These are phyloP conservation scores for Xylaria sp. DNA, from an alignment of 2,329 filamentous ascomycete genomes.

Conservation along the genomic window DNA sequence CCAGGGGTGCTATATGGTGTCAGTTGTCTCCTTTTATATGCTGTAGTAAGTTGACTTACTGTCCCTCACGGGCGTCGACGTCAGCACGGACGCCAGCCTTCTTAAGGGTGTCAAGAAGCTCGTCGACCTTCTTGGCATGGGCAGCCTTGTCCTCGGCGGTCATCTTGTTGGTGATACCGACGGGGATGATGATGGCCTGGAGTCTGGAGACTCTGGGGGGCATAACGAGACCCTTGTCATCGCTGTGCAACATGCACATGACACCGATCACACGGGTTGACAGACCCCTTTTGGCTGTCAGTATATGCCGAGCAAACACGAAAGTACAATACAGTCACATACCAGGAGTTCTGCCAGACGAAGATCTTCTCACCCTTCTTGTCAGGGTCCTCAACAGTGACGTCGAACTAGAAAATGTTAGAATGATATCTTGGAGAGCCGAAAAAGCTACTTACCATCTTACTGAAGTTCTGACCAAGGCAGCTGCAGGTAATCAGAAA, in stretches of 20 bases:
- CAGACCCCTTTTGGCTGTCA: conserved; percentile 56
- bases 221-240: conserved; percentile 90
- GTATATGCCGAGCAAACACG: no score
- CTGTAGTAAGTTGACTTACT: conserved; percentile 36
- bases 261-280: conserved; percentile 96
- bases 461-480: conserved; percentile 95
- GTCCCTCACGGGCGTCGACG: conserved; percentile 79
- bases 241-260: conserved; percentile 97
- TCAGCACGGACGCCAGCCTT: conserved; percentile 72
- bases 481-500: conserved; percentile 22
- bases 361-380: conserved; percentile 74
- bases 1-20: conserved; percentile 60
- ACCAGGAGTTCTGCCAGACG: conserved; percentile 96
- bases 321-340: not conserved
- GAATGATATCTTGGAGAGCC: not conserved
- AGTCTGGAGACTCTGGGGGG: conserved; percentile 84
- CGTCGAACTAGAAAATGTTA: conserved; percentile 58
- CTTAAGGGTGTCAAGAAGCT: conserved; percentile 63
- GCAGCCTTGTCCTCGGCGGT: conserved; percentile 71
- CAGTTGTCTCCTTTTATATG: not conserved
- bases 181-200: conserved; percentile 83
- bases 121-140: conserved; percentile 70
- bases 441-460: conserved; percentile 55
- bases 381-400: conserved; percentile 87
- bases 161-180: conserved; percentile 87